Evolutionary conservation across 441 rosid genomes (phyloP), one percentile per base, ranked within the genome.

Genomic region (Populus hybrid): DNA sequence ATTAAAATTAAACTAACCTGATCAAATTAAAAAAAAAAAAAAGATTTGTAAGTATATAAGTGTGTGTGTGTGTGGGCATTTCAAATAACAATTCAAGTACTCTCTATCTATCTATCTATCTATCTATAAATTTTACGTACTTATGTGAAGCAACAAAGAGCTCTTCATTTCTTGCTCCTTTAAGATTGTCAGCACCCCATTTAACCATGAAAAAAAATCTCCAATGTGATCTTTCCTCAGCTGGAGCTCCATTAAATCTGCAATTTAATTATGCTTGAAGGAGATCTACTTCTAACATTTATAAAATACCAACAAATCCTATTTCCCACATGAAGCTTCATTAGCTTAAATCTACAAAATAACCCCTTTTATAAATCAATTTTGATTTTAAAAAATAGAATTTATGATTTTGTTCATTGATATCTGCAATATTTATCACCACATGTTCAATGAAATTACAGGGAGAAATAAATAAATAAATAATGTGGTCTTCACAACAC

Each of bases 61-160:
- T 28, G 30, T 28, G 30, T 28, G 26, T 26, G 32, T 30, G 0
- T 30, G 3, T 42, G 4, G 50, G 50, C 50, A 10, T 42, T 42
- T 42, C 50, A 2, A 42, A 42, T 4, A 42, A 3, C 14, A 42
- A 42, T 11, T 42, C 14, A 42, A 42, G 1, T 2, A 30, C 32
- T 30, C 6, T 3, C 12, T 42, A 3, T 42, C 12, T 11, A 9
- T 11, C 3, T 9, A 9, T 11, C 3, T 9, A 40, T 40, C 4
- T 11, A 42, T 11, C 12, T 42, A 42, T 42, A 38, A 0, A 21
- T 69, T 69, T 21, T 12, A 70, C 82, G 3, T 87, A 91, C 98
- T 90, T 93, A 89, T 93, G 94, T 82, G 91, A 91, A 83, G 97
- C 94, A 75, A 91, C 91, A 38, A 93, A 89, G 26, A 90, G 96